Base-by-base conservation (phyloP, 345 rosid genomes). In the Salix udensis region DNA sequence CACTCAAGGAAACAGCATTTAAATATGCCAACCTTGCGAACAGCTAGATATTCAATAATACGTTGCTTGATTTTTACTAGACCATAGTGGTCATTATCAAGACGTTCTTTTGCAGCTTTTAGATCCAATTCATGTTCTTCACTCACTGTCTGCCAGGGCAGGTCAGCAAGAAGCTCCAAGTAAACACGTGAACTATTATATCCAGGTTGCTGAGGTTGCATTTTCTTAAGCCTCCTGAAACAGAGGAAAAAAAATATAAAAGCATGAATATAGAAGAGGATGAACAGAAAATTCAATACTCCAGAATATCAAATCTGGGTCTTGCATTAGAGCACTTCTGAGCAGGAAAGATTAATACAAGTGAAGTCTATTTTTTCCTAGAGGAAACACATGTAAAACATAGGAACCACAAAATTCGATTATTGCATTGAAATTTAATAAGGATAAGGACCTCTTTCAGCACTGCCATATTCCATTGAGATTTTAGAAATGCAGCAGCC, bases 171-270 rank as follows among this genome's bases (percentile, higher is more conserved):
- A 81, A 96, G 92, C 86, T 96, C 99, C 84, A 96, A 88, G 85
- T 96, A 96, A 76, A 87, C 94, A 69, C 91, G 92, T 84, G 98
- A 96, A 84, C 99, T 96, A 84, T 82, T 96, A 84, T 96, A 93
- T 34, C 99, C 99, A 80, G 99, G 99, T 86, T 96, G 99, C 82
- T 96, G 99, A 60, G 99, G 99, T 84, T 91, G 99, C 99, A 96
- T 93, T 88, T 96, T 96, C 80, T 93, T 93, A 39, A 96, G 94
- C 86, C 96, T 87, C 96, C 99, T 96, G 83, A 85, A 82, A 78
- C 77, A 70, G 53, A 19, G 21, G 69, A 13, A 53, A 61, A 28
- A 36, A 36, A 5, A 36, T 5, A 5, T 44, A 70, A 72, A 65
- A 60, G 1, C 31, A 14, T 14, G 3, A 14, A 50, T 18, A 74